Base-by-base conservation (phyloP, 352 stramenopile species). In the Pythium volutum region DNA sequence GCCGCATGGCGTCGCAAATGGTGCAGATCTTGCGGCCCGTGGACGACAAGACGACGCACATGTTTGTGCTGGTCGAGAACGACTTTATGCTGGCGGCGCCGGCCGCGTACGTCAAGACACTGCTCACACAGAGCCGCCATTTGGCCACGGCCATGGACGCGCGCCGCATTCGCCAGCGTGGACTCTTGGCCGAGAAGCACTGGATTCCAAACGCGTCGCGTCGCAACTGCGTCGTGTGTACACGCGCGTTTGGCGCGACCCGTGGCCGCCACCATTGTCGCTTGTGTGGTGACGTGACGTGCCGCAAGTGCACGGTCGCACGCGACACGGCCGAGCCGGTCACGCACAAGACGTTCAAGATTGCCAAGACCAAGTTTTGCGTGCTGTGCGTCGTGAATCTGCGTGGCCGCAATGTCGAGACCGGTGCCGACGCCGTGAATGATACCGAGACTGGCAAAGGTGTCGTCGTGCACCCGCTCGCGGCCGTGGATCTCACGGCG, bases 281-380 rank as follows among this genome's bases (percentile, higher is more conserved):
- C 10, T 66, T 92, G 26, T 92, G 83, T 45, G 83, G 83, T n/a
- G 83, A 92, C 20, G 75, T 92, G 25, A 77, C 84, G 29, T 92
- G 83, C 57, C 67, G 80, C 49, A 86, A 81, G 59, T 92, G 83
- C 55, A 75, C 82, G 71, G 69, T 74, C 10, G 64, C 79, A 58
- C 79, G 79, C 39, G 74, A 80, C 25, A 74, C 77, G 16, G 74
- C 73, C 14, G 59, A 74, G 20, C 65, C 73, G 33, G 55, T n/a
- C 22, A 54, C 42, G 15, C 49, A 63, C 23, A 76, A 78, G 18
- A 82, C 65, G 1, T 81, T 84, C 54, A 75, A 84, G 41, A 49
- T 81, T 11, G 62, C 75, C 12, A 87, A 87, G 60, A 88, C 75
- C 23, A 73, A 77, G 53, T 84, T 88, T 38, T 88, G 79, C 57